A percentile compares a stretch with the other conserved stretches of the same genome.
Conservation (phyloP, 2,329 filamentous ascomycete genomes). For the Sarocladium strictum region DNA sequence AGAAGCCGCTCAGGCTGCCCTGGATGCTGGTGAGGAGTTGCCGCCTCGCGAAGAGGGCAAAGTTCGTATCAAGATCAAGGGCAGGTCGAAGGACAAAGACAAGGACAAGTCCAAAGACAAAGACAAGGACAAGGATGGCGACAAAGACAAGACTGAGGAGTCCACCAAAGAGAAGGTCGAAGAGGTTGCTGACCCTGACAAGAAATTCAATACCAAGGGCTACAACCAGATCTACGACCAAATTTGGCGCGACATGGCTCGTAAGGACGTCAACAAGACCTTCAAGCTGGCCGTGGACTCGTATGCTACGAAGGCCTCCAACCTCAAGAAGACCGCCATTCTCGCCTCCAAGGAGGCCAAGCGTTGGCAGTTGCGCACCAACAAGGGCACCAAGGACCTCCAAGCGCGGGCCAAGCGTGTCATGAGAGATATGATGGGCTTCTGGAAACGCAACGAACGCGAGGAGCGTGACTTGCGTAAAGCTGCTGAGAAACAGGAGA, state of each 20-base stretch:
- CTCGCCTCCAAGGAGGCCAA: conserved; percentile 95
- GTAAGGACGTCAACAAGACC: conserved; percentile 90
- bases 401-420: conserved; percentile 95
- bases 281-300: conserved; percentile 84
- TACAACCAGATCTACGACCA: conserved; percentile 97
- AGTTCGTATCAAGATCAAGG: conserved; percentile 59
- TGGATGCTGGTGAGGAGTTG: conserved; percentile 72
- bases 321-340: conserved; percentile 94
- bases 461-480: conserved; percentile 94
- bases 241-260: conserved; percentile 90
- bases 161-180: conserved; percentile 43
- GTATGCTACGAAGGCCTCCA: conserved; percentile 82
- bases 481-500: conserved; percentile 88
- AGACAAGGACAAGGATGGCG: conserved; percentile 38
- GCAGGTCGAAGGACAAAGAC: conserved; percentile 39
- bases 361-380: conserved; percentile 93
- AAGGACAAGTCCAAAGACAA: conserved; percentile 36
- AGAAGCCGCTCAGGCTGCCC: conserved; percentile 77
- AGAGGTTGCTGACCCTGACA: conserved; percentile 48
- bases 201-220: conserved; percentile 77
- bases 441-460: conserved; percentile 98
- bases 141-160: conserved; percentile 36
- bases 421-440: conserved; percentile 99
- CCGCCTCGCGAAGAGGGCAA: conserved; percentile 49
- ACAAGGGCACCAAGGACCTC: conserved; percentile 97